A percentile compares a stretch with the other conserved stretches of the same genome.
Evolutionary conservation across 1,139 yeast species (phyloP).

Genomic region (Kodamaea derodonti): DNA sequence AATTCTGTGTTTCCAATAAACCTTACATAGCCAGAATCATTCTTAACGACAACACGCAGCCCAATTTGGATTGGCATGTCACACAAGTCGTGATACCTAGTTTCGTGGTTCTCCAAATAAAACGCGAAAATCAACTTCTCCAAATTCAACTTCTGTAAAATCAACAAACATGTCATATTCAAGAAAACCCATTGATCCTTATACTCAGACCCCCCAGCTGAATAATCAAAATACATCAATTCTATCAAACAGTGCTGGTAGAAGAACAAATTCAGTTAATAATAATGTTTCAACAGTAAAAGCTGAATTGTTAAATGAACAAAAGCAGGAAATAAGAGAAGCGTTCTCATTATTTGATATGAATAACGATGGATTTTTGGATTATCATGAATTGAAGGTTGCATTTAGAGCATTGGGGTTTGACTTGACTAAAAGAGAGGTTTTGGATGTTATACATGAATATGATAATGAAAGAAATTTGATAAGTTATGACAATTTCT

Average conservation of each 20-base stretch:
- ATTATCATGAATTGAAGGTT: slow-evolving; percentile 87
- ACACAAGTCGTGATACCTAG: not conserved
- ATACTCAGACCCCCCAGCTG: slow-evolving; percentile 7
- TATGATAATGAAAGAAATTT: slow-evolving; percentile 74
- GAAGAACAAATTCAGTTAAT: slow-evolving; percentile 5
- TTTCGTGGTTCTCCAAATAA: too few relatives aligned
- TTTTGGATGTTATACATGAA: slow-evolving; percentile 74
- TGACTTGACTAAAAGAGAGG: slow-evolving; percentile 76
- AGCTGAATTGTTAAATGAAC: slow-evolving; percentile 78
- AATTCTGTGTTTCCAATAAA: slow-evolving; percentile 54
- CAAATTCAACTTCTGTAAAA: too few relatives aligned
- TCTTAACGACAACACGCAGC: slow-evolving; percentile 38
- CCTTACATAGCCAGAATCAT: slow-evolving; percentile 42
- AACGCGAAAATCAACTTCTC: too few relatives aligned
- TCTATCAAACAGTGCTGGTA: slow-evolving; percentile 4
- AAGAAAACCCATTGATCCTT: slow-evolving; percentile 7
- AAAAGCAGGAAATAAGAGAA: slow-evolving; percentile 87
- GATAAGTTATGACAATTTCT: slow-evolving; percentile 80
- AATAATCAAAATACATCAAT: slow-evolving; percentile 5
- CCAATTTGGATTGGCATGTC: slow-evolving; percentile 24
- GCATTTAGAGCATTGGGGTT: slow-evolving; percentile 95
- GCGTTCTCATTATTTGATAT: slow-evolving; percentile 92
- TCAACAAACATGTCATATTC: slow-evolving; percentile 5
- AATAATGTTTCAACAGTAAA: slow-evolving; percentile 25
- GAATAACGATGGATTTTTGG: slow-evolving; percentile 86